phyloP scores from a whole-genome alignment of 2,329 filamentous ascomycete species.

The Trichoderma simmonsii region DNA sequence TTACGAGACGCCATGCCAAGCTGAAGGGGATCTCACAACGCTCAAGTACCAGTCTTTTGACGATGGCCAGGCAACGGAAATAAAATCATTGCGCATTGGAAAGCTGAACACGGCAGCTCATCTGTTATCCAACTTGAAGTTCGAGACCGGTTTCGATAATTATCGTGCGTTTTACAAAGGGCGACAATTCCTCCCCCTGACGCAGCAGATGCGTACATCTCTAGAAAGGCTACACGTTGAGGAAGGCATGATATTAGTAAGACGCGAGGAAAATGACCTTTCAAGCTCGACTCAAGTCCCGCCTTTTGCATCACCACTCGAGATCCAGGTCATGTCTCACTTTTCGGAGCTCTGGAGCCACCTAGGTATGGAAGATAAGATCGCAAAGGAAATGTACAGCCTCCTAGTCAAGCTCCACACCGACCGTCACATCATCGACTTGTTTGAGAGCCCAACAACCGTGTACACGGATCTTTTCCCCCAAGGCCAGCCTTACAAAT shows the following conservation, averaged over 20 bases:
- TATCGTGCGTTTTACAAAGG: conserved; percentile 72
- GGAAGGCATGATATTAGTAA: conserved; percentile 65
- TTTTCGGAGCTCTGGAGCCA: conserved; percentile 83
- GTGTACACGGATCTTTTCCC: conserved; percentile 64
- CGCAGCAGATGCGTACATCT: conserved; percentile 57
- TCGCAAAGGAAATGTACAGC: conserved; percentile 68
- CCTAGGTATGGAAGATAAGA: conserved; percentile 67
- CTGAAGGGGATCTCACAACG: conserved; percentile 62
- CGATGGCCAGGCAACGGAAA: conserved; percentile 55
- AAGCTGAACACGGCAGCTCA: conserved; percentile 67
- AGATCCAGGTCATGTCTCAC: conserved; percentile 75
- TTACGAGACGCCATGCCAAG: conserved; percentile 46
- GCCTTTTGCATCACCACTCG: conserved; percentile 59
- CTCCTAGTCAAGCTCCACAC: conserved; percentile 70
- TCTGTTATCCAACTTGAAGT: conserved; percentile 63
- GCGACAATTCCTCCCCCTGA: conserved; percentile 58
- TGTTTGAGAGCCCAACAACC: conserved; percentile 53
- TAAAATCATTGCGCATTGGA: conserved; percentile 63
- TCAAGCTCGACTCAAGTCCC: conserved; percentile 44
- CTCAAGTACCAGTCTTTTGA: conserved; percentile 75
- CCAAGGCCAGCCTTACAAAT: conserved; percentile 65
- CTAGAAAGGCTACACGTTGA: conserved; percentile 66
- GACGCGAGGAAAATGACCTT: conserved; percentile 50
- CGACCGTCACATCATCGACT: conserved; percentile 58
- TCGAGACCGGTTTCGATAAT: conserved; percentile 71